A percentile compares a stretch with the other conserved stretches of the same genome.
phyloP scores from a whole-genome alignment of 768 basidiomycete species.

The Lactifluus piperatus region DNA sequence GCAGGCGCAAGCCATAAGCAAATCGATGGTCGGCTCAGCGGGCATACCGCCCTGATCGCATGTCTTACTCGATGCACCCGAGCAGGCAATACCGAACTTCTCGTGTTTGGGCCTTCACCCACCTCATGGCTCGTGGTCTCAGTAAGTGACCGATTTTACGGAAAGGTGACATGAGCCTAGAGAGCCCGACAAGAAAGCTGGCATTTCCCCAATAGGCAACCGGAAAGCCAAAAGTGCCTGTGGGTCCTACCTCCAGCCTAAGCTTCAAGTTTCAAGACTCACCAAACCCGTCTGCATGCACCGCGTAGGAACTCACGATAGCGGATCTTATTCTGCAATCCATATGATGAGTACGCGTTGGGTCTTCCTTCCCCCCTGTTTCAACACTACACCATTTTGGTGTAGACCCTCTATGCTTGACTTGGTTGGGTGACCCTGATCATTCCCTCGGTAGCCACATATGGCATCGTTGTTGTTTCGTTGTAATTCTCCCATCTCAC shows the following conservation, averaged over 20 bases:
- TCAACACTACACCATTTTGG: constrained; percentile 22
- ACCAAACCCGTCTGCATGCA: not conserved
- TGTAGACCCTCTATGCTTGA: constrained; percentile 20
- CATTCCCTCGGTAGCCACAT: constrained; percentile 36
- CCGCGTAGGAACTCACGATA: constrained; percentile 47
- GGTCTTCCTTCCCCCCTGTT: not conserved
- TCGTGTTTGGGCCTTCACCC: constrained; percentile 30
- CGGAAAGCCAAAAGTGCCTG: constrained; percentile 38
- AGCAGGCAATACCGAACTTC: not conserved
- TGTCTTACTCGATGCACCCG: constrained; percentile 23
- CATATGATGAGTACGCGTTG: constrained; percentile 26
- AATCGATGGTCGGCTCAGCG: too few relatives aligned
- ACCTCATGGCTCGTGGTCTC: constrained; percentile 38
- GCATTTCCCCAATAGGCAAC: constrained; percentile 74
- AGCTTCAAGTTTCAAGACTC: not conserved
- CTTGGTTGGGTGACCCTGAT: not conserved
- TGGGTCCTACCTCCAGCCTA: not conserved
- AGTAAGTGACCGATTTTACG: constrained; percentile 30
- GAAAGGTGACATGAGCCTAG: constrained; percentile 42
- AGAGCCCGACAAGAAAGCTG: constrained; percentile 52
- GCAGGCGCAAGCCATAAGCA: too few relatives aligned
- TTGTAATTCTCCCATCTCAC: not conserved
- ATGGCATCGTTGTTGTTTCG: constrained; percentile 22
- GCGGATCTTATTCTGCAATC: constrained; percentile 33
- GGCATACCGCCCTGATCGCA: constrained; percentile 25